These are phyloP conservation scores for Coemansia sp. DNA, from an alignment of 192 early-diverging fungal genomes.

Conservation along the genomic window DNA sequence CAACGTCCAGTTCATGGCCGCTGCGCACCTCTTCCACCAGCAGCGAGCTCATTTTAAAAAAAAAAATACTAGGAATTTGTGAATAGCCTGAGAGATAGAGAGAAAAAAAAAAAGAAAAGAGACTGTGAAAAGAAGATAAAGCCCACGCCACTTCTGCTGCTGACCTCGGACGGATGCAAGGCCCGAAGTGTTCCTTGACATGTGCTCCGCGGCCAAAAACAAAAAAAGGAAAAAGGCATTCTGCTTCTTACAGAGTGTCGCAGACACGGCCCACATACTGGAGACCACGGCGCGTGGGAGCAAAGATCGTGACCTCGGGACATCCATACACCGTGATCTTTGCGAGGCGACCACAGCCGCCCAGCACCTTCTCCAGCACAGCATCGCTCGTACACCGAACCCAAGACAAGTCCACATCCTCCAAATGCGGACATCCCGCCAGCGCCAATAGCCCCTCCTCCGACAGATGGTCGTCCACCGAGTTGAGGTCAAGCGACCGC, in stretches of 20 bases:
- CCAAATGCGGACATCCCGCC: constrained; percentile 60
- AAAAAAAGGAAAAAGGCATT: background rate
- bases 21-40: constrained; percentile 38
- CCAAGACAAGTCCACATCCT: constrained; percentile 73
- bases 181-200: too few species aligned
- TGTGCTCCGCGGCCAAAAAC: too few species aligned
- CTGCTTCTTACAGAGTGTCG: constrained; percentile 49
- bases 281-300: constrained; percentile 57
- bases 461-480: constrained; percentile 70
- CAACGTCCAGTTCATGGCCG: constrained; percentile 65
- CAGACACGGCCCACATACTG: constrained; percentile 61
- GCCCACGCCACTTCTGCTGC: too few species aligned
- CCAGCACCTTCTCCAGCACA: constrained; percentile 64
- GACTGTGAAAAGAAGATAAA: background rate
- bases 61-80: too few species aligned
- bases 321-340: constrained; percentile 77
- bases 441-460: constrained; percentile 57
- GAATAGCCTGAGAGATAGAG: background rate
- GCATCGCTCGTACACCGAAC: constrained; percentile 75
- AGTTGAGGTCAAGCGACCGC: constrained; percentile 65
- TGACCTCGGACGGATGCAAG: too few species aligned
- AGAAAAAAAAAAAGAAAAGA: background rate
- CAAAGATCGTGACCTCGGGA: constrained; percentile 61
- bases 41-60: constrained; percentile 1
- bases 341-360: constrained; percentile 52